Base-by-base conservation (phyloP, 495 filamentous ascomycete species). In the Lophiostoma macrostomum region DNA sequence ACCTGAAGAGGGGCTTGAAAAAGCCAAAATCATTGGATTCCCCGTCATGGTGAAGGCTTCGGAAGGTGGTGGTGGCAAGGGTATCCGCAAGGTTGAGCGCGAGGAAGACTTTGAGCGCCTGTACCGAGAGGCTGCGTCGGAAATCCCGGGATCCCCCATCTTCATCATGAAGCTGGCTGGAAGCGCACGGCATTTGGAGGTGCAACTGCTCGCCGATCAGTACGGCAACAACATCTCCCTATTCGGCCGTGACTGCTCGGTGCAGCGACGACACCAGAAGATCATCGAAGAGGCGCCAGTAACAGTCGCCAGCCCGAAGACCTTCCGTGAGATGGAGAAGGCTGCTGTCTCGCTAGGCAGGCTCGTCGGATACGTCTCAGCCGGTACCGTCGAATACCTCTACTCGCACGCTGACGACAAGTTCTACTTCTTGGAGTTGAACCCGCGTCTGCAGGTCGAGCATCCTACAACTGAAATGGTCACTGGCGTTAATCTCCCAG, bases 151-250 rank as follows among this genome's bases (percentile, higher is more conserved):
- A 32, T 97, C 94, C 22, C 93, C 93, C 24, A 99, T 99, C 66
- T 99, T 99, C 76, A 90, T 99, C 73, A 99, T 99, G 93, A 96
- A 99, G 80, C 79, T 99, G 54, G 93, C 93, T 20, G 93, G 95
- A 43, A 94, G 91, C 68, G 93, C 93, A 35, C 77, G 93, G 41
- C 93, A 99, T 79, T 76, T 99, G 75, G 93, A 99, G 71, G 93
- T 99, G 34, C 93, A 99, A 72, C 73, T 99, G 63, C 76, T 99
- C 30, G 93, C 93, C 44, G 93, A 99, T 75, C 87, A 99, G 79
- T 99, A 99, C 70, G 94, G 94, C 51, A 96, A 99, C 79, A 97
- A 97, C 71, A 96, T 99, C 64, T 99, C 93, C 3, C 80, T 99
- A 19, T 97, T 97, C 63, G 93, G 93, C 59, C 83, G 93, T 84